These are phyloP conservation scores for Santalum album DNA, from an alignment of 164 flowering plant species.

Conservation along the genomic window DNA sequence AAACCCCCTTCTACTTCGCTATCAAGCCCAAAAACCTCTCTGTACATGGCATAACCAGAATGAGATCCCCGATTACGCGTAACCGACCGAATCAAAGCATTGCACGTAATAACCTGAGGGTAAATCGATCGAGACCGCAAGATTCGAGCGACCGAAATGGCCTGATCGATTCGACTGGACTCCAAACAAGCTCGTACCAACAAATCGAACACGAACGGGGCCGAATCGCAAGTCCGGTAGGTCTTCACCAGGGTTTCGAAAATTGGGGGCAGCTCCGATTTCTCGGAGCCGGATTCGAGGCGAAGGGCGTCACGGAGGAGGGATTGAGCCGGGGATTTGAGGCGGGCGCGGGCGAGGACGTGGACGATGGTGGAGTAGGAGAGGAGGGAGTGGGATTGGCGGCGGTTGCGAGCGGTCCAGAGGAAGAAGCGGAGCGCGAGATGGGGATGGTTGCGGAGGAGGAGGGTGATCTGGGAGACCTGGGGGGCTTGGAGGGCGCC, in stretches of 20 bases:
- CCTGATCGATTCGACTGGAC: constrained; percentile 35
- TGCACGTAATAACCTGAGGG: constrained; percentile 37
- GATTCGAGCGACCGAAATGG: constrained; percentile 39
- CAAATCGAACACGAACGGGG: constrained; percentile 89
- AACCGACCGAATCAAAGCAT: constrained; percentile 40
- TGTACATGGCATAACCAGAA: constrained; percentile 36
- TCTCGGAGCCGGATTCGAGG: constrained; percentile 6
- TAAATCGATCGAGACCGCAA: constrained; percentile 41
- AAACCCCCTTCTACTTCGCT: constrained; percentile 6
- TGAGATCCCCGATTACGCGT: constrained; percentile 31
- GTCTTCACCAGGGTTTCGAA: constrained; percentile 51
- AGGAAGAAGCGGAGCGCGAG: constrained; percentile 69
- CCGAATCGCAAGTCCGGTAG: constrained; percentile 60
- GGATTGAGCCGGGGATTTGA: constrained; percentile 28
- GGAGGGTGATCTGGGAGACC: constrained; percentile 48
- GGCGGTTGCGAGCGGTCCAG: constrained; percentile 26
- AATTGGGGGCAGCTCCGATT: constrained; percentile 19
- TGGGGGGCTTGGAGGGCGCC: constrained; percentile 50
- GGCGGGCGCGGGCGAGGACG: constrained; percentile 60
- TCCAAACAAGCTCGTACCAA: constrained; percentile 46
- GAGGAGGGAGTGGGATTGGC: constrained; percentile 23
- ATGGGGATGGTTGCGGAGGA: constrained; percentile 57
- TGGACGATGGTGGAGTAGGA: constrained; percentile 70
- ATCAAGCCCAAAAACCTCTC: constrained; percentile 36
- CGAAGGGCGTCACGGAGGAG: constrained; percentile 42